phyloP scores from a whole-genome alignment of 2,329 filamentous ascomycete species.

The Monilinia vaccinii-corymbosi region DNA sequence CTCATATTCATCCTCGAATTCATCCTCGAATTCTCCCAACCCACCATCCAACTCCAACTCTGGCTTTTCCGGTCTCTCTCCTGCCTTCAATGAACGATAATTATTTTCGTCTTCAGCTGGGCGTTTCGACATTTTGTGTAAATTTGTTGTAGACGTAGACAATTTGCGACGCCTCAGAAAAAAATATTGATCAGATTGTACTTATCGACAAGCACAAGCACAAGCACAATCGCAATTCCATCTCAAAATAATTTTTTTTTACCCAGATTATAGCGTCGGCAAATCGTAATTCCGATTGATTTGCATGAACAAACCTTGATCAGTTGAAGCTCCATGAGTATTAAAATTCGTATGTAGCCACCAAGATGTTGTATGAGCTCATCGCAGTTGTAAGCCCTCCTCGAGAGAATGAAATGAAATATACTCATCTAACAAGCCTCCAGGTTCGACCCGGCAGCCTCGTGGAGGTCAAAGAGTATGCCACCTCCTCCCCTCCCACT shows the following conservation, averaged over 20 bases:
- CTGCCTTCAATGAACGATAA: constrained; percentile 47
- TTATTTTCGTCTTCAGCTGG: constrained; percentile 40
- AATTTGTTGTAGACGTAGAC: constrained; percentile 1
- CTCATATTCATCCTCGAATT: constrained; percentile 88
- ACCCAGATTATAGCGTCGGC: constrained; percentile 6
- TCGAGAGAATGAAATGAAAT: not conserved
- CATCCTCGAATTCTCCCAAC: constrained; percentile 85
- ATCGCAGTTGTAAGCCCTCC: constrained; percentile 72
- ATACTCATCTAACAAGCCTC: constrained; percentile 15
- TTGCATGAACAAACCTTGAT: not conserved
- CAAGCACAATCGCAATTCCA: constrained; percentile 7
- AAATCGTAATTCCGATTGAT: not conserved
- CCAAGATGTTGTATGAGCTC: constrained; percentile 88
- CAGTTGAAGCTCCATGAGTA: not conserved
- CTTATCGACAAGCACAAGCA: constrained; percentile 17
- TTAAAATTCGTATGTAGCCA: constrained; percentile 17
- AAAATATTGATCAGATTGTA: constrained; percentile 5
- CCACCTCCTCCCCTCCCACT: constrained; percentile 21
- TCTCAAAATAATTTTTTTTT: constrained; percentile 7
- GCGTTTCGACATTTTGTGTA: constrained; percentile 49
- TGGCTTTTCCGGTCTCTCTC: constrained; percentile 53
- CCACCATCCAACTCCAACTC: constrained; percentile 45
- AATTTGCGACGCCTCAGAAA: constrained; percentile 8
- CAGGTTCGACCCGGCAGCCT: constrained; percentile 90
- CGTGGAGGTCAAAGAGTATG: constrained; percentile 89